Base-by-base conservation (phyloP, 225 moss, liverwort and hornwort species). In the Physcomitrium patens region DNA sequence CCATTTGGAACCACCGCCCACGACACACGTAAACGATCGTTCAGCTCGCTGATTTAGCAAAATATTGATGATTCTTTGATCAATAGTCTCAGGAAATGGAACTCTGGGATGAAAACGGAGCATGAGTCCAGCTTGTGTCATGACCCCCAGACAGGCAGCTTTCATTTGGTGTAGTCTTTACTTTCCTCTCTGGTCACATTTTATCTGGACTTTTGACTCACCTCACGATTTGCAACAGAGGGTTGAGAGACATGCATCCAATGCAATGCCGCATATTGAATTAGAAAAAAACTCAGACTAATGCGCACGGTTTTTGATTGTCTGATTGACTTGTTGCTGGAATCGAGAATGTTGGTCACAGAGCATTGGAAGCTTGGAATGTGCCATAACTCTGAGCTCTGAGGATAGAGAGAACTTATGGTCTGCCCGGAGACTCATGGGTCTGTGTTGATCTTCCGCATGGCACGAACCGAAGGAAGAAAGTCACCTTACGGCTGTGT, bases 381-480 rank as follows among this genome's bases (percentile, higher is more conserved):
- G 67, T 49, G 68, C 5, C 42, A 53, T 61, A 47, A 41, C 20
- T 52, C 73, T 65, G 43, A 12, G 17, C 60, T 41, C 26, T 13
- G 65, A 12, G 52, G 14, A 69, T 27, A 9, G 5, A 60, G 53
- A 44, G 41, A 27, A 55, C 68, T 84, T 53, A 84, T 14, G 84
- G 81, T 71, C 84, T 61, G 57, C 46, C 81, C 57, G 85, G 81
- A 64, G 80, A 80, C 54, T 79, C 81, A 48, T 75, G 58, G 37
- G 75, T 71, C 68, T 75, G 67, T 68, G 70, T 73, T 49, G 86
- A 79, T 73, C 84, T 70, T 49, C 83, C 81, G 57, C 86, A 87
- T 42, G 86, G 84, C 59, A 87, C 86, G 78, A 84, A 65, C 51
- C 86, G 72, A 62, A 84, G 83, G 62, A 84, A 81, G 79, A 84